Base-by-base conservation (phyloP, 2,329 filamentous ascomycete genomes). In the Davidsoniella australis region DNA sequence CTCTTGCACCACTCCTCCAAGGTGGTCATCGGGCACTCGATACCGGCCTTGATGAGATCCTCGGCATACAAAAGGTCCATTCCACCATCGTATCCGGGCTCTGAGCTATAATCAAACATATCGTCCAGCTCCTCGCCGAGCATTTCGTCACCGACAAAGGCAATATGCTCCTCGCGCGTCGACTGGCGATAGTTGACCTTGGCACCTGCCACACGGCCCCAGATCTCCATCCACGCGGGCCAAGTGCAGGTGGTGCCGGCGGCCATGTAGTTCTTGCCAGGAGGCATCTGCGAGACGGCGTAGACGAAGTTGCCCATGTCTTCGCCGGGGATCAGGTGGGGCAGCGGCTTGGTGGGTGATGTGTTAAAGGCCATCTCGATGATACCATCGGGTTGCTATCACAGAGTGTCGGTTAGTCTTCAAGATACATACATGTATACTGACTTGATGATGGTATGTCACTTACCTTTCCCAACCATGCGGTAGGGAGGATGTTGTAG, bases 61-160 rank as follows among this genome's bases (percentile, higher is more conserved):
- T 64, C 60, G 0, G 67, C 68, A 41, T 55, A 68, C 48, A 71
- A 49, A 14, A 72, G 50, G 0, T 61, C 56, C 60, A 66, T 67
- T 0, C 60, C 68, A 0, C 70, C 70, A 52, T 69, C 68, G 49
- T 73, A 73, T 0, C 70, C 70, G 0, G 69, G 68, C 36, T 70
- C 61, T 0, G 64, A 66, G 9, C 61, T 63, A 52, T 73, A 73
- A 1, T 58, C 54, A 41, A 66, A 72, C 70, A 73, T 72, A 51
- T 64, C 56, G 3, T 63, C 63, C 0, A 67, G 59, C 53, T 73
- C 70, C 0, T 63, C 57, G 0, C 68, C 69, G 0, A 60, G 59
- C 0, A 62, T 58, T 5, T 47, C 41, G 26, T 53, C 47, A 6
- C 43, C 36, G 9, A 39, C 16, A 2, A 55, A 55, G 0, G 57